Evolutionary conservation across 1,139 yeast genomes (phyloP).

Genomic region (Williopsis jadinii): DNA sequence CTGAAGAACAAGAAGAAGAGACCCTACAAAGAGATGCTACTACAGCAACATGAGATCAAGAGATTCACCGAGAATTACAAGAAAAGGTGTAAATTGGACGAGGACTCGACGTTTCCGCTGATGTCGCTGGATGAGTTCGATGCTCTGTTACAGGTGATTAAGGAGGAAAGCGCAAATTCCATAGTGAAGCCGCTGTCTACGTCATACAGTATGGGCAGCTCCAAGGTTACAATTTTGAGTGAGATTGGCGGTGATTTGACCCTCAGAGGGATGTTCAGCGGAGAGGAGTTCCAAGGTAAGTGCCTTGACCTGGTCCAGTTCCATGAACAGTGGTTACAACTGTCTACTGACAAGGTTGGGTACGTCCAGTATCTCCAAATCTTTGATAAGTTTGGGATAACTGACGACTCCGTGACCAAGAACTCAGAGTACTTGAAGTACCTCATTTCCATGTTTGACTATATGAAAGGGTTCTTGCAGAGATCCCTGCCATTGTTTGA

Average conservation of each 20-base stretch:
- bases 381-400: slow-evolving; percentile 36
- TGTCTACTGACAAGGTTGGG: slow-evolving; percentile 30
- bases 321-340: slow-evolving; percentile 45
- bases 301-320: slow-evolving; percentile 48
- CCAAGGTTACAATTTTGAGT: slow-evolving; percentile 34
- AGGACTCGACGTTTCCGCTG: slow-evolving; percentile 20
- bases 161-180: slow-evolving; percentile 23
- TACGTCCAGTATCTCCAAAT: slow-evolving; percentile 46
- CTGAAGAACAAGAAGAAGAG: slow-evolving; percentile 29
- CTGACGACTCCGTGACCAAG: slow-evolving; percentile 18
- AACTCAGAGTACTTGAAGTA: slow-evolving; percentile 32
- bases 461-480: slow-evolving; percentile 38
- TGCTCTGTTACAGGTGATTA: slow-evolving; percentile 29
- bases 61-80: slow-evolving; percentile 44
- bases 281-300: slow-evolving; percentile 60
- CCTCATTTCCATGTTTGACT: slow-evolving; percentile 36
- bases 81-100: slow-evolving; percentile 30
- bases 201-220: slow-evolving; percentile 14
- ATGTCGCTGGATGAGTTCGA: slow-evolving; percentile 39
- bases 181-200: slow-evolving; percentile 6
- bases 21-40: slow-evolving; percentile 32
- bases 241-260: slow-evolving; percentile 43
- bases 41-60: slow-evolving; percentile 68
- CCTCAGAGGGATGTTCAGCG: slow-evolving; percentile 42
- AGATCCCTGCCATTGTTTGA: slow-evolving; percentile 47